These are phyloP conservation scores for Saussurea involucrata DNA, from an alignment of 129 eudicot genomes.

Conservation along the genomic window DNA sequence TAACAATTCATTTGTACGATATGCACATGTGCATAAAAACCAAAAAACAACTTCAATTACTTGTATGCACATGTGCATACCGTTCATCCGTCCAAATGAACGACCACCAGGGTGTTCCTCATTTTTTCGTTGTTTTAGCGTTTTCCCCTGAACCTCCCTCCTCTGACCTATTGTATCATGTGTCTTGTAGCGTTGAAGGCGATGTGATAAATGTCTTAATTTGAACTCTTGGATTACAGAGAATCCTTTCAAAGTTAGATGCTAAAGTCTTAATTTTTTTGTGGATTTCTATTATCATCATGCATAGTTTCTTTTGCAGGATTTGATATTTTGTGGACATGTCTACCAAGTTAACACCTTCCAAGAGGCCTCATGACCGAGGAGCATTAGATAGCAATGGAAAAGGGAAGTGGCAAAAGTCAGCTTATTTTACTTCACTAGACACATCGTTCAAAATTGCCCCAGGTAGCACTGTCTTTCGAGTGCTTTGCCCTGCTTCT, in stretches of 20 bases:
- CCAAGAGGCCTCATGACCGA: constrained; percentile 60
- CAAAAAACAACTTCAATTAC: no score
- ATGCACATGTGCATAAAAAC: no score
- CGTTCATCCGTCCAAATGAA: no score
- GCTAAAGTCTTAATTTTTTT: background rate
- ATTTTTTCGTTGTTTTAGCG: no score
- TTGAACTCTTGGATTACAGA: background rate
- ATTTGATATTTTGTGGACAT: constrained; percentile 32
- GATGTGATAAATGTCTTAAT: background rate
- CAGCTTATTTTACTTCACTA: constrained; percentile 26
- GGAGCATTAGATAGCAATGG: constrained; percentile 43
- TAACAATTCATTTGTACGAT: no score
- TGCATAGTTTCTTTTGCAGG: constrained; percentile 13
- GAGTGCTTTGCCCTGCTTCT: constrained; percentile 64
- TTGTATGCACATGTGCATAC: no score
- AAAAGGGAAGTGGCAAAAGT: constrained; percentile 65
- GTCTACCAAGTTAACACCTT: constrained; percentile 67
- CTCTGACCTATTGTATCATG: background rate
- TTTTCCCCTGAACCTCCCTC: no score
- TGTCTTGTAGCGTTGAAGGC: no score
- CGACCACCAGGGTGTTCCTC: no score
- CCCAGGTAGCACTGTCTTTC: constrained; percentile 46
- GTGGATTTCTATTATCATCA: background rate
- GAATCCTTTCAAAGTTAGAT: background rate
- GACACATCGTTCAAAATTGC: constrained; percentile 31